A percentile compares a stretch with the other conserved stretches of the same genome.
These are phyloP conservation scores for Aspergillus ibericus DNA, from an alignment of 2,329 filamentous ascomycete genomes.

Conservation along the genomic window DNA sequence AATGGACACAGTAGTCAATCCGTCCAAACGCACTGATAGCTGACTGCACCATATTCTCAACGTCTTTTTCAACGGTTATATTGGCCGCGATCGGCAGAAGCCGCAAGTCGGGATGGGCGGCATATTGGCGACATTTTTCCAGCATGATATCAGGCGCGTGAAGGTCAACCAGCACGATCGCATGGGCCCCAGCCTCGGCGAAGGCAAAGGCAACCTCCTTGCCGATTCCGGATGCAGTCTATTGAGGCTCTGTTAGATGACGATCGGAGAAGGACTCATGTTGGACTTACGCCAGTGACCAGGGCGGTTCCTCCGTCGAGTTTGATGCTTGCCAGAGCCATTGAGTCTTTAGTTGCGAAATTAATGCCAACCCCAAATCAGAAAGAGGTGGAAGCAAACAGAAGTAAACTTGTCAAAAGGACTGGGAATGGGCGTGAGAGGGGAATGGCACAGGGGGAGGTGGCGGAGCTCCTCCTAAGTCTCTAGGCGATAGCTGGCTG, in stretches of 20 bases:
- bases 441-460: too few relatives aligned
- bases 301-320: slow-evolving; percentile 1
- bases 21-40: slow-evolving; percentile 36
- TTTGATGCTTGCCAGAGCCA: not conserved
- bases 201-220: not conserved
- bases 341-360: too few relatives aligned
- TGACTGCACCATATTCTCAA: slow-evolving; percentile 1
- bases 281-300: slow-evolving; percentile 1
- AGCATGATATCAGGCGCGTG: not conserved
- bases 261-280: not conserved
- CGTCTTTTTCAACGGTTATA: not conserved
- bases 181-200: slow-evolving; percentile 3
- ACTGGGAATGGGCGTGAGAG: too few relatives aligned
- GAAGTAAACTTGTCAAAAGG: too few relatives aligned
- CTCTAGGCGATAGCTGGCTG: too few relatives aligned
- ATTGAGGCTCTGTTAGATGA: not conserved
- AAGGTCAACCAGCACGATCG: not conserved
- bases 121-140: not conserved
- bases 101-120: not conserved
- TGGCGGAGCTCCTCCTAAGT: too few relatives aligned
- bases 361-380: too few relatives aligned
- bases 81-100: not conserved
- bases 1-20: slow-evolving; percentile 57
- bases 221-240: slow-evolving; percentile 7
- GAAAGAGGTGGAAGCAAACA: too few relatives aligned